phyloP scores from a whole-genome alignment of 306 rosid genomes.

The Ormosia semicastrata region DNA sequence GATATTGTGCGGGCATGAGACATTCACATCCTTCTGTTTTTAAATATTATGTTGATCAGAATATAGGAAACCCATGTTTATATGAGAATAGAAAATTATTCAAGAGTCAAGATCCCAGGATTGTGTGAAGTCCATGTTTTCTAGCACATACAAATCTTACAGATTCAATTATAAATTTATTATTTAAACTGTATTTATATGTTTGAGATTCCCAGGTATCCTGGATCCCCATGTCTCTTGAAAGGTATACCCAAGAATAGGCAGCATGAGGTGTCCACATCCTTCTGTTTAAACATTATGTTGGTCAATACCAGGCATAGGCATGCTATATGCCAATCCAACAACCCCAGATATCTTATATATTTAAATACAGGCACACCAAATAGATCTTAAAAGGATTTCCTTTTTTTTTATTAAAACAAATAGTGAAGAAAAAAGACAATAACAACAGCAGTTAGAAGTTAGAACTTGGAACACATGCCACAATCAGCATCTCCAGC shows the following conservation, averaged over 20 bases:
- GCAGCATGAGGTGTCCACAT: neutral
- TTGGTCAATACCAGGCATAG: neutral
- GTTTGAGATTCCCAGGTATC: neutral
- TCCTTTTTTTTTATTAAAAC: neutral
- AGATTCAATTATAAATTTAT: constrained; percentile 3
- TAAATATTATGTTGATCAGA: neutral
- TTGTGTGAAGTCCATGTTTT: neutral
- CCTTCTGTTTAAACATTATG: constrained; percentile 12
- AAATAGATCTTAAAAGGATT: neutral
- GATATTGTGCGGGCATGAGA: neutral
- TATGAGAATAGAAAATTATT: neutral
- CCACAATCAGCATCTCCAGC: constrained; percentile 24
- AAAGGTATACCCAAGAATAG: neutral
- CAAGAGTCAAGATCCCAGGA: constrained; percentile 1
- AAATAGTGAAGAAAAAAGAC: neutral
- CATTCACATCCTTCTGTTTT: constrained; percentile 4
- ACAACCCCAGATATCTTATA: neutral
- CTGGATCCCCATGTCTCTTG: neutral
- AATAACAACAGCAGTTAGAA: neutral
- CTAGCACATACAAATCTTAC: neutral
- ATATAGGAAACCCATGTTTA: neutral
- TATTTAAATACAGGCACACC: neutral
- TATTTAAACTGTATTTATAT: neutral
- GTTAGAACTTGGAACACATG: constrained; percentile 2
- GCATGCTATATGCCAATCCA: neutral